Percentiles rank a stretch among this genome's conserved stretches.
These are phyloP conservation scores for Candida arabinofermentans DNA, from an alignment of 805 yeast genomes.

Conservation along the genomic window DNA sequence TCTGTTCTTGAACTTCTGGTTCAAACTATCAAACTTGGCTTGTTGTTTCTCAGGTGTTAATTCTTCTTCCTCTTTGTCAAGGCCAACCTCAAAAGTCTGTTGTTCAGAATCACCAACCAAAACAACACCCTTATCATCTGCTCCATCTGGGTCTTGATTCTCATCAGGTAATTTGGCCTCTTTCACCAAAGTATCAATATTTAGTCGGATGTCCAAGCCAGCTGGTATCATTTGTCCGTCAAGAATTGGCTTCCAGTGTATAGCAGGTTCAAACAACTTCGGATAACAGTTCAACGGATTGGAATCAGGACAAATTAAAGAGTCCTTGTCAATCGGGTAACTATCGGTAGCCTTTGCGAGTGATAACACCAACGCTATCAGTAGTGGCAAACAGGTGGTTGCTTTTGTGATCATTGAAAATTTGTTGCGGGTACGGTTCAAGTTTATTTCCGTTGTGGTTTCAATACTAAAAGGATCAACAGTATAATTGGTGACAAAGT, in stretches of 20 bases:
- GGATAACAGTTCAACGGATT: slow-evolving; percentile 59
- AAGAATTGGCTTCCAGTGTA: slow-evolving; percentile 64
- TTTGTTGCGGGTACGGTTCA: no score
- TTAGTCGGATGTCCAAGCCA: slow-evolving; percentile 73
- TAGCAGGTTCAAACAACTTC: slow-evolving; percentile 53
- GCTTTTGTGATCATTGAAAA: no score
- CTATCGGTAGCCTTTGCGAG: slow-evolving; percentile 4
- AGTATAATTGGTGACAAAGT: no score
- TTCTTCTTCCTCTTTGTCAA: not conserved
- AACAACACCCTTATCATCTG: not conserved
- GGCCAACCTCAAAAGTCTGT: not conserved
- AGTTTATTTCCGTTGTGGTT: no score
- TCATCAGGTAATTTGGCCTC: slow-evolving; percentile 60
- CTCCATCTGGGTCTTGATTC: slow-evolving; percentile 11
- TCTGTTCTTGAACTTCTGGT: slow-evolving; percentile 2
- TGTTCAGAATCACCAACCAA: not conserved
- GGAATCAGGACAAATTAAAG: slow-evolving; percentile 37
- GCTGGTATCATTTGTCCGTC: slow-evolving; percentile 77
- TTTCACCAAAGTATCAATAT: slow-evolving; percentile 64
- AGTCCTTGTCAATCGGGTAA: not conserved
- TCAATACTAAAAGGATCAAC: no score
- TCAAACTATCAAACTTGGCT: slow-evolving; percentile 1
- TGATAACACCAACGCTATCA: slow-evolving; percentile 2
- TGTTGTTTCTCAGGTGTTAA: slow-evolving; percentile 7
- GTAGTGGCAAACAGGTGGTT: no score